A percentile compares a stretch with the other conserved stretches of the same genome.
These are phyloP conservation scores for Arctium minus DNA, from an alignment of 129 eudicot species.

Conservation along the genomic window DNA sequence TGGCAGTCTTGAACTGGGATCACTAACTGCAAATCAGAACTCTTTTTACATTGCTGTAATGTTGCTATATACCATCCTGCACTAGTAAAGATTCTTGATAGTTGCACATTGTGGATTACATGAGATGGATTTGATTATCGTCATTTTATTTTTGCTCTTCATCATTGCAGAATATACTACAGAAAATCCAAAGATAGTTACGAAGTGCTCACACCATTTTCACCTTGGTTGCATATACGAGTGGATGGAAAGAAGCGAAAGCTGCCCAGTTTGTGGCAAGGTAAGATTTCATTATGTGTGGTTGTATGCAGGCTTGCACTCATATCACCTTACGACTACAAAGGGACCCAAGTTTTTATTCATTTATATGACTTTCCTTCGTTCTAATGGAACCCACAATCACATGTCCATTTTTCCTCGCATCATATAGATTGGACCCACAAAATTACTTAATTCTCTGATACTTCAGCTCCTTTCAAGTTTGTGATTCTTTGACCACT, in stretches of 20 bases:
- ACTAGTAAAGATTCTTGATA: not conserved
- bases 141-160: not conserved
- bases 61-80: not conserved
- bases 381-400: slow-evolving; percentile 5
- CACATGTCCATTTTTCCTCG: not conserved
- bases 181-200: slow-evolving; percentile 69
- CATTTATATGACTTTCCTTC: not conserved
- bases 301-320: not conserved
- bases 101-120: not conserved
- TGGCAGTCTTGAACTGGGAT: not conserved
- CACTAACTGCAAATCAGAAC: not conserved
- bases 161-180: slow-evolving; percentile 56
- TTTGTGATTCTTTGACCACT: not conserved
- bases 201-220: slow-evolving; percentile 79
- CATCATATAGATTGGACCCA: not conserved
- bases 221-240: slow-evolving; percentile 90
- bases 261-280: slow-evolving; percentile 92
- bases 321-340: not conserved
- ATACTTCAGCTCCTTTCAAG: not conserved
- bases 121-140: not conserved
- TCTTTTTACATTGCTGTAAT: not conserved
- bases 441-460: not conserved
- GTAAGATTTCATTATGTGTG: slow-evolving; percentile 32
- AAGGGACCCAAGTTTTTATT: not conserved
- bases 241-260: slow-evolving; percentile 95